Percentiles rank a stretch among this genome's conserved stretches.
Conservation (phyloP, 352 stramenopile genomes). For the Nothophytophthora sp. region DNA sequence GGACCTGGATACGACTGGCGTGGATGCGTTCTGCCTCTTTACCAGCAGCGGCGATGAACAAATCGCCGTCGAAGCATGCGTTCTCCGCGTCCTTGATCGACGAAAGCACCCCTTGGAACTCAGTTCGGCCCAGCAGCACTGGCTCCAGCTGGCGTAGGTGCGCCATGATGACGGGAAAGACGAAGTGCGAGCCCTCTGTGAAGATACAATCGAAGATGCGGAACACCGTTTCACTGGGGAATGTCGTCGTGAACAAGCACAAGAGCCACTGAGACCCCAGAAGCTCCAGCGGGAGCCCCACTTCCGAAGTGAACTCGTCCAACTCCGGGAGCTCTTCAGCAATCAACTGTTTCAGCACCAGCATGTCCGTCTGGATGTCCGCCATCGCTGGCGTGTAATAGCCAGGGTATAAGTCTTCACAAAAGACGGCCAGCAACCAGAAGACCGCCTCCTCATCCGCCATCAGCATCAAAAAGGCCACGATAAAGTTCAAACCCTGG, state of each 20-base stretch:
- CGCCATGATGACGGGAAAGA: slow-evolving; percentile 86
- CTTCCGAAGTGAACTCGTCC: slow-evolving; percentile 70
- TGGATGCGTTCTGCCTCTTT: slow-evolving; percentile 50
- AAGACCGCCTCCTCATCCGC: slow-evolving; percentile 89
- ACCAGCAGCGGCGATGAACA: slow-evolving; percentile 51
- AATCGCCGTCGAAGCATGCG: slow-evolving; percentile 59
- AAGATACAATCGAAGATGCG: slow-evolving; percentile 90
- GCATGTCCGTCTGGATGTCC: slow-evolving; percentile 90
- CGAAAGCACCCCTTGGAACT: slow-evolving; percentile 76
- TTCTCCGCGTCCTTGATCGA: slow-evolving; percentile 76
- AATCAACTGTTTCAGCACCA: slow-evolving; percentile 88
- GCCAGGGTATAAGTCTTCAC: slow-evolving; percentile 87
- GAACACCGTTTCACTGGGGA: slow-evolving; percentile 85
- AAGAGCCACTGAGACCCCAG: slow-evolving; percentile 91
- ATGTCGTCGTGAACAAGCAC: slow-evolving; percentile 91
- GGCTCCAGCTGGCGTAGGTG: slow-evolving; percentile 65
- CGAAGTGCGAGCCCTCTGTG: slow-evolving; percentile 74
- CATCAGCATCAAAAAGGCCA: slow-evolving; percentile 79
- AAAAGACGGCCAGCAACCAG: slow-evolving; percentile 87
- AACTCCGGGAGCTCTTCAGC: slow-evolving; percentile 75
- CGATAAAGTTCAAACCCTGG: slow-evolving; percentile 90
- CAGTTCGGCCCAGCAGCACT: slow-evolving; percentile 43
- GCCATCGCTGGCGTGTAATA: slow-evolving; percentile 91
- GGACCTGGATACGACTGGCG: slow-evolving; percentile 26
- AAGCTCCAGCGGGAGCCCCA: slow-evolving; percentile 85